Percentiles rank a stretch among this genome's conserved stretches.
Evolutionary conservation across 2,329 filamentous ascomycete species (phyloP).

Genomic region (Endoconidiophora polonica): DNA sequence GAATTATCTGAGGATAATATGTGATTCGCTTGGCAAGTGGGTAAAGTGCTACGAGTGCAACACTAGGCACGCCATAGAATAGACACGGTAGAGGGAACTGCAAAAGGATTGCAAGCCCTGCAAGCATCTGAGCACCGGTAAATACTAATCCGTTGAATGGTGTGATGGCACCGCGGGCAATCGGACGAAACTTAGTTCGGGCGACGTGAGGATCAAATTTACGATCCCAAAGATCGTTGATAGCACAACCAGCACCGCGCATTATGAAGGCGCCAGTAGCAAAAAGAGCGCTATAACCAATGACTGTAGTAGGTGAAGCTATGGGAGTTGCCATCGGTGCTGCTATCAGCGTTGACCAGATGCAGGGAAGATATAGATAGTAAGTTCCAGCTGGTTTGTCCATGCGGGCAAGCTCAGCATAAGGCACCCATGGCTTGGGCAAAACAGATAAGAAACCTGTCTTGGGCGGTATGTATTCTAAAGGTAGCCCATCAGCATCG

Average conservation of each 20-base stretch:
- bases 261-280: conserved; percentile 64
- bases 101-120: conserved; percentile 56
- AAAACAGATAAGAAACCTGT: conserved; percentile 54
- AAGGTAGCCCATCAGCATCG: conserved; percentile 10
- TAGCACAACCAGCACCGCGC: conserved; percentile 74
- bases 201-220: conserved; percentile 69
- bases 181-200: conserved; percentile 60
- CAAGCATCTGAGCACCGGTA: conserved; percentile 55
- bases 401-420: conserved; percentile 64
- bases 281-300: conserved; percentile 53
- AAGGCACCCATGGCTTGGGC: conserved; percentile 56
- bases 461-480: conserved; percentile 49
- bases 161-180: conserved; percentile 62
- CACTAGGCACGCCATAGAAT: conserved; percentile 59
- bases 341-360: conserved; percentile 70
- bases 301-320: conserved; percentile 40
- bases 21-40: conserved; percentile 75
- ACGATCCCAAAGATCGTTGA: conserved; percentile 83
- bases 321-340: conserved; percentile 51
- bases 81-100: conserved; percentile 62
- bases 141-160: conserved; percentile 57
- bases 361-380: conserved; percentile 72
- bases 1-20: conserved; percentile 70
- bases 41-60: conserved; percentile 58
- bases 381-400: conserved; percentile 70